Evolutionary conservation across 2,329 filamentous ascomycete species (phyloP).

Genomic region (Balansia obtecta): DNA sequence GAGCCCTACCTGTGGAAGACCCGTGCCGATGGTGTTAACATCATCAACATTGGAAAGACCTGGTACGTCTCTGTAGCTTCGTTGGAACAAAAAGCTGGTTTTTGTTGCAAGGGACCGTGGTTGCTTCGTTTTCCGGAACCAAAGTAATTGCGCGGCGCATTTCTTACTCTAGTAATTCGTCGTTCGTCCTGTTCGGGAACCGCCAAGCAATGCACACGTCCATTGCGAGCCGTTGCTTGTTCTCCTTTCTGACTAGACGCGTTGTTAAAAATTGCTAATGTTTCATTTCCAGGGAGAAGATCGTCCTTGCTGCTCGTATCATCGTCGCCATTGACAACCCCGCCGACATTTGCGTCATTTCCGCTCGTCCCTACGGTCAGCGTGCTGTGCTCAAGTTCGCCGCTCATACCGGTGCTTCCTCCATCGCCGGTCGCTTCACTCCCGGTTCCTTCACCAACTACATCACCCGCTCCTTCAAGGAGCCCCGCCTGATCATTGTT

Average conservation of each 20-base stretch:
- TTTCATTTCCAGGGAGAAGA: slow-evolving; percentile 72
- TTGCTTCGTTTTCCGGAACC: not conserved
- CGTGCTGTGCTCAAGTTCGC: slow-evolving; percentile 99
- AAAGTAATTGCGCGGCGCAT: not conserved
- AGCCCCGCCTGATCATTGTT: slow-evolving; percentile 98
- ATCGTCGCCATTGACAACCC: slow-evolving; percentile 99
- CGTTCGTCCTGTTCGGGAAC: not conserved
- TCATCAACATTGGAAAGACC: slow-evolving; percentile 99
- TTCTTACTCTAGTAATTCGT: not conserved
- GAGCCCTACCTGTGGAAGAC: slow-evolving; percentile 99
- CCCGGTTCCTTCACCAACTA: slow-evolving; percentile 99
- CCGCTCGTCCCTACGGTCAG: slow-evolving; percentile 98
- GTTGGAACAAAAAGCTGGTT: no score
- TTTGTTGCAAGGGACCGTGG: not conserved
- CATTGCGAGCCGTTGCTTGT: not conserved
- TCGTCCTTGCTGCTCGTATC: slow-evolving; percentile 95
- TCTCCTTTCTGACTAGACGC: not conserved
- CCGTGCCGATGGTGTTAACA: slow-evolving; percentile 93
- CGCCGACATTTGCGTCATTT: slow-evolving; percentile 98
- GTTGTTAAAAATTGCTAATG: slow-evolving; percentile 6
- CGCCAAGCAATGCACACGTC: no score
- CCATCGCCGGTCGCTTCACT: slow-evolving; percentile 99
- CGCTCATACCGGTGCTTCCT: slow-evolving; percentile 90
- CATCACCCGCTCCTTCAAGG: slow-evolving; percentile 99
- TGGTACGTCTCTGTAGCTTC: slow-evolving; percentile 50